Evolutionary conservation across 73 alveolate genomes (phyloP).

Genomic region (Blepharisma japonicum): DNA sequence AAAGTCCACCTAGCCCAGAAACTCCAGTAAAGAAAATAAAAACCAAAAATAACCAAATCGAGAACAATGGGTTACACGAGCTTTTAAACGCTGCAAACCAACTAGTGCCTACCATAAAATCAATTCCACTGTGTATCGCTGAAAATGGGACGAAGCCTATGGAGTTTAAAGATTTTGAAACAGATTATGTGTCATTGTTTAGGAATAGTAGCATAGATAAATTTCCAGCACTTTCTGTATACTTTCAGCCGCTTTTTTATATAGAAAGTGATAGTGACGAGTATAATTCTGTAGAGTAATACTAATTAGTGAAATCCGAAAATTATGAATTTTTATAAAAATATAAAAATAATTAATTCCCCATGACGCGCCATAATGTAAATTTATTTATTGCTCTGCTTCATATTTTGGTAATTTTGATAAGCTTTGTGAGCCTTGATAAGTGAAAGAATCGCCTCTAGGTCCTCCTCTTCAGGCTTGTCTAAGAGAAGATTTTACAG

Average conservation of each 20-base stretch:
- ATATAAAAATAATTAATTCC: too few relatives aligned
- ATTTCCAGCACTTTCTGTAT: slow-evolving; percentile 16
- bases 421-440: too few relatives aligned
- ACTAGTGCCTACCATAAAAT: background rate
- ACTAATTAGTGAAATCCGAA: too few relatives aligned
- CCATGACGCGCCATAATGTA: too few relatives aligned
- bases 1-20: background rate
- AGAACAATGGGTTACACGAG: background rate
- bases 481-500: background rate
- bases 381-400: too few relatives aligned
- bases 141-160: too few relatives aligned
- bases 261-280: too few relatives aligned
- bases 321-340: too few relatives aligned
- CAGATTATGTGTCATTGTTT: slow-evolving; percentile 16
- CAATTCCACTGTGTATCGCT: background rate
- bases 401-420: too few relatives aligned
- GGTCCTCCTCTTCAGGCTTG: background rate
- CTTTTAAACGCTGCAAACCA: slow-evolving; percentile 8
- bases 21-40: background rate
- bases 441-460: too few relatives aligned
- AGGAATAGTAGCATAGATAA: background rate
- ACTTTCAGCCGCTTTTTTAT: slow-evolving; percentile 12
- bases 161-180: background rate
- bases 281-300: too few relatives aligned
- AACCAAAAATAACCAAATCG: background rate